Percentiles rank a stretch among this genome's conserved stretches.
Conservation (phyloP, 306 rosid genomes). For the Vigna unguiculata region DNA sequence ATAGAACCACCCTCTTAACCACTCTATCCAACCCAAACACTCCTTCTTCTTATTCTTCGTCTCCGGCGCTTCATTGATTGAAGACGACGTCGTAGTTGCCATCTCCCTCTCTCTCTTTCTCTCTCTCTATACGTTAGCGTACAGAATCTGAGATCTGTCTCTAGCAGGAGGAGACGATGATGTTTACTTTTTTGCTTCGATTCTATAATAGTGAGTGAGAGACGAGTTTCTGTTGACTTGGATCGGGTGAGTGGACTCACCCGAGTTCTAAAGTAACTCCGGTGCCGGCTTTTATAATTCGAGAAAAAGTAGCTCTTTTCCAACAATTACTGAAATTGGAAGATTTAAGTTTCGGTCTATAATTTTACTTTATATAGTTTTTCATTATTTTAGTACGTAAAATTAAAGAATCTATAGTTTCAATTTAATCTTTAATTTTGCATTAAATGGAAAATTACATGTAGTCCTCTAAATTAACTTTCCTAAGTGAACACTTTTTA, state of each 20-base stretch:
- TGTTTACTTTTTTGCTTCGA: neutral
- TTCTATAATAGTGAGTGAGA: neutral
- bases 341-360: too few species aligned
- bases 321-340: too few species aligned
- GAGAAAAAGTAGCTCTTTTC: too few species aligned
- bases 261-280: neutral
- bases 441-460: too few species aligned
- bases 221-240: neutral
- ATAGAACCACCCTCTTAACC: slow-evolving; percentile 80
- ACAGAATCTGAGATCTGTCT: slow-evolving; percentile 51
- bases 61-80: slow-evolving; percentile 46
- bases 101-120: slow-evolving; percentile 38
- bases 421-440: too few species aligned
- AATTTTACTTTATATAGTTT: too few species aligned
- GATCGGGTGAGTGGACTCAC: neutral
- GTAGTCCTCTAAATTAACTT: too few species aligned
- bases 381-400: too few species aligned
- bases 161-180: neutral
- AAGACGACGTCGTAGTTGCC: slow-evolving; percentile 55
- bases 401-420: too few species aligned
- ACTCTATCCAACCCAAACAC: slow-evolving; percentile 86
- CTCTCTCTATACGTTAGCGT: neutral
- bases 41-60: slow-evolving; percentile 54
- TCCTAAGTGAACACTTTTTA: too few species aligned
- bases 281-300: neutral